Conservation (phyloP, 352 stramenopile species). For the Salisapilia sapeloensis region DNA sequence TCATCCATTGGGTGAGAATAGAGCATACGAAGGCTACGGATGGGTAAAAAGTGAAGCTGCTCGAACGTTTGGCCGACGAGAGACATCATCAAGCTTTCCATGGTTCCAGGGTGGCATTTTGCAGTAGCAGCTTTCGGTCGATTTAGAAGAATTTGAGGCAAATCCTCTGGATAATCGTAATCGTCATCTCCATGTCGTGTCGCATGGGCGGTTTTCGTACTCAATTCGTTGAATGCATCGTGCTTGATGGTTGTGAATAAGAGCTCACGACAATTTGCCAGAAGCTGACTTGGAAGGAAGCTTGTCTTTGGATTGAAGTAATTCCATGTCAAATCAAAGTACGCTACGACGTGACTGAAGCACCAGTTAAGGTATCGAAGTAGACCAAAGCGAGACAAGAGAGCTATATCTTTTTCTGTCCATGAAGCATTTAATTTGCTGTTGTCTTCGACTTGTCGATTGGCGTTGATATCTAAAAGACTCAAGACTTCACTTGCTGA, state of each 20-base stretch:
- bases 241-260: constrained; percentile 76
- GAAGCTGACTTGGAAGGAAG: constrained; percentile 15
- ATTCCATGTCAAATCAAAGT: constrained; percentile 67
- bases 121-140: constrained; percentile 68
- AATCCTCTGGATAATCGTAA: constrained; percentile 84
- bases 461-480: too few relatives aligned
- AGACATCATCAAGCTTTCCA: constrained; percentile 50
- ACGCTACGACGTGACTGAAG: constrained; percentile 39
- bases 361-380: constrained; percentile 63
- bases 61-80: constrained; percentile 79
- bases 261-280: constrained; percentile 42
- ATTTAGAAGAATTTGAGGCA: constrained; percentile 74
- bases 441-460: too few relatives aligned
- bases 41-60: constrained; percentile 68
- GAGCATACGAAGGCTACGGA: constrained; percentile 63
- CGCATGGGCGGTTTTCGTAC: constrained; percentile 59
- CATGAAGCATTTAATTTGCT: too few relatives aligned
- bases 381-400: constrained; percentile 37
- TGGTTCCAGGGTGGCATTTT: constrained; percentile 42
- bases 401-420: too few relatives aligned
- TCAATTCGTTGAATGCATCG: constrained; percentile 39
- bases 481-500: constrained; percentile 14
- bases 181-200: constrained; percentile 77
- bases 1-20: constrained; percentile 89
- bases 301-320: constrained; percentile 27